Evolutionary conservation across 2,329 filamentous ascomycete species (phyloP).

Genomic region (Stenocarpella maydis): DNA sequence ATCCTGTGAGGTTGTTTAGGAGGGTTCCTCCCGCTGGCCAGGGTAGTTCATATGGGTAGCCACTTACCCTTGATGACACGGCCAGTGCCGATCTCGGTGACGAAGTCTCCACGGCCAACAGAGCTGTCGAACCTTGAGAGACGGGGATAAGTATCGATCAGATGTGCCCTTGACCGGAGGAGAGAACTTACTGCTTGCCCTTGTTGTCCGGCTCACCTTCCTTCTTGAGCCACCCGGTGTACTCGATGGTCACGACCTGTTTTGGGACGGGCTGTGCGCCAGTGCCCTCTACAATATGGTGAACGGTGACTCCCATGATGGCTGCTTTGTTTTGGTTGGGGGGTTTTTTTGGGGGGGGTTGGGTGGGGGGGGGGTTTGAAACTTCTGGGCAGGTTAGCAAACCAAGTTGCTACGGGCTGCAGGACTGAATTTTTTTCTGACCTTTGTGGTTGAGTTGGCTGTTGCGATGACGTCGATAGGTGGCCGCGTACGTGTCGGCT

Average conservation of each 20-base stretch:
- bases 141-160: slow-evolving; percentile 37
- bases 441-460: slow-evolving; percentile 21
- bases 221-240: slow-evolving; percentile 88
- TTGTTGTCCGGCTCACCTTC: slow-evolving; percentile 65
- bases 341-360: too few species aligned
- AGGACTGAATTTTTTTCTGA: slow-evolving; percentile 28
- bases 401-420: slow-evolving; percentile 25
- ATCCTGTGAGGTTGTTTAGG: slow-evolving; percentile 60
- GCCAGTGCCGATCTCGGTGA: slow-evolving; percentile 80
- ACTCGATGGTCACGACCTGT: slow-evolving; percentile 85
- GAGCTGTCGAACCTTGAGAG: slow-evolving; percentile 85
- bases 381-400: slow-evolving; percentile 11
- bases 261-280: slow-evolving; percentile 68
- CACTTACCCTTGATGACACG: slow-evolving; percentile 83
- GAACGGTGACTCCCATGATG: slow-evolving; percentile 80
- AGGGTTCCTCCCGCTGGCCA: slow-evolving; percentile 8
- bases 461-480: slow-evolving; percentile 26
- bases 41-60: not conserved
- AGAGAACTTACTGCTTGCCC: slow-evolving; percentile 71
- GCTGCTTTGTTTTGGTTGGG: slow-evolving; percentile 29
- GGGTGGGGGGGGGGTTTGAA: too few species aligned
- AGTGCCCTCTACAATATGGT: slow-evolving; percentile 67
- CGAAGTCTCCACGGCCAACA: slow-evolving; percentile 77
- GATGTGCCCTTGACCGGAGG: slow-evolving; percentile 20
- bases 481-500: slow-evolving; percentile 15